Evolutionary conservation across 345 rosid species (phyloP), one percentile per base, ranked within the genome.

Genomic region (Populus davidiana): DNA sequence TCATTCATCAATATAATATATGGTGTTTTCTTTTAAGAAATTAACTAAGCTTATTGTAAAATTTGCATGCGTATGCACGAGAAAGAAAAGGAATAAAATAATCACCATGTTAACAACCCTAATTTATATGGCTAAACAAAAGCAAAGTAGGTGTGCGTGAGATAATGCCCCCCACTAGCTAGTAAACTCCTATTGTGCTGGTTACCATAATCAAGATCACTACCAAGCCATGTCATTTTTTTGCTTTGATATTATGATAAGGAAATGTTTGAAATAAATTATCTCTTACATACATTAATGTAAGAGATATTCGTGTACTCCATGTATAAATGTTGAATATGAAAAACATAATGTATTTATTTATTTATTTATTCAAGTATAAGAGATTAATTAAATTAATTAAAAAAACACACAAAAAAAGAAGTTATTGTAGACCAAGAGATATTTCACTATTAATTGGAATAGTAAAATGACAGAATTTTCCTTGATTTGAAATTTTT

Each of bases 91-190:
- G 27, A 54, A 9, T 52, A 18, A 54, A 27, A 63, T 63, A 49
- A 56, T 56, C 25, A 21, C 17, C 11, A 12, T 27, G 23, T 13
- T 35, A 65, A 47, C 71, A 1, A 65, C 67, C 27, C 25, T 38
- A 59, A n/a, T 62, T 23, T 25, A 9, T n/a, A 14, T 47, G 11
- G 5, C 44, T 43, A 17, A 73, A n/a, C 49, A 52, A 43, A 65
- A 61, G 11, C 47, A 56, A n/a, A 73, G 31, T 73, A 79, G 81
- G 50, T 79, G 43, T 21, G 69, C 27, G 20, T 36, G n/a, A 73
- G 61, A 77, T 44, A 63, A 61, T 61, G 41, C 17, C 9, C 21
- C 11, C 16, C 16, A 11, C 36, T 52, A 13, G n/a, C 35, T 33
- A 35, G 5, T 65, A 47, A 41, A 14, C 63, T 17, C 35, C 35